phyloP scores from a whole-genome alignment of 2,329 filamentous ascomycete species.

The Pestalotiopsis sp. region DNA sequence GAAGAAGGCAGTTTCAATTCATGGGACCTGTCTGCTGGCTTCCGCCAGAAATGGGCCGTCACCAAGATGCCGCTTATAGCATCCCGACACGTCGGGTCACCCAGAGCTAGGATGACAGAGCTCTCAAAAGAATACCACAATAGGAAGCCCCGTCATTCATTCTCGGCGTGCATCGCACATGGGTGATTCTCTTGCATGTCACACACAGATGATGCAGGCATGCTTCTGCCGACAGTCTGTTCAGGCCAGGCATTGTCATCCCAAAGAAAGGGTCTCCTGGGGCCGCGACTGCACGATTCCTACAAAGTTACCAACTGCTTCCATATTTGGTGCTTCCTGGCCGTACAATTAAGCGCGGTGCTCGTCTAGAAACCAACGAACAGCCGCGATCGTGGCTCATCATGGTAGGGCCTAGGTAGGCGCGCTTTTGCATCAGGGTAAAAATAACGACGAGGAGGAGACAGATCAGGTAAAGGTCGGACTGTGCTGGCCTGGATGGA shows the following conservation, averaged over 20 bases:
- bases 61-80: neutral
- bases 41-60: neutral
- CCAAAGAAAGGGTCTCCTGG: neutral
- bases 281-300: neutral
- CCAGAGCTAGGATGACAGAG: neutral
- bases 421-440: no score
- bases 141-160: neutral
- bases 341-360: slow-evolving; percentile 5
- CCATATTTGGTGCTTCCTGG: neutral
- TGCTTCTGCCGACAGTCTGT: neutral
- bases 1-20: neutral
- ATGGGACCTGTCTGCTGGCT: neutral
- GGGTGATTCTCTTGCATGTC: neutral
- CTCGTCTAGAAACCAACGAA: neutral
- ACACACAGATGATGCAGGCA: neutral
- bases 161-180: neutral
- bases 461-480: no score
- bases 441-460: no score
- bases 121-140: neutral
- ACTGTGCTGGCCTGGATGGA: neutral
- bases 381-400: neutral
- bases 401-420: no score
- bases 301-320: neutral
- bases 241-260: neutral
- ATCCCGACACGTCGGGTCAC: neutral